These are phyloP conservation scores for Colletotrichum sp. DNA, from an alignment of 2,329 filamentous ascomycete species.

Conservation along the genomic window DNA sequence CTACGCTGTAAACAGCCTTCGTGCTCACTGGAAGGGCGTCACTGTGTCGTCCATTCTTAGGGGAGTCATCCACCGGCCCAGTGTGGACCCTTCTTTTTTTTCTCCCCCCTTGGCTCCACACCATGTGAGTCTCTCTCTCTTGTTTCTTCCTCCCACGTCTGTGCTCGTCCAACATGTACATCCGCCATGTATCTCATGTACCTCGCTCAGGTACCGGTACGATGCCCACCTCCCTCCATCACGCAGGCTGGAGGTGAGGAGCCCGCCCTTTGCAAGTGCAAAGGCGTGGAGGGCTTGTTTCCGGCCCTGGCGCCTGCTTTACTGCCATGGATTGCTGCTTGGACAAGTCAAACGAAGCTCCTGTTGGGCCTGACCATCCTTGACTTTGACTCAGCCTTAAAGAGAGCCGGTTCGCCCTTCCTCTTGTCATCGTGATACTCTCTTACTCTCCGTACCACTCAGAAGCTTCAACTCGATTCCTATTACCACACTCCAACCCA, in stretches of 20 bases:
- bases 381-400: conserved; percentile 11
- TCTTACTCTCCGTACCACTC: not conserved
- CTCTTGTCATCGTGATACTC: not conserved
- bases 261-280: conserved; percentile 13
- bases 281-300: conserved; percentile 6
- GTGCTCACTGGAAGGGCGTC: conserved; percentile 13
- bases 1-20: not conserved
- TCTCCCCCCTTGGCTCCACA: not conserved
- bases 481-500: not conserved
- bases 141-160: not conserved
- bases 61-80: not conserved
- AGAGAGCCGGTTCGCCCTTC: conserved; percentile 12
- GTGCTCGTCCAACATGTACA: not conserved
- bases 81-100: not conserved
- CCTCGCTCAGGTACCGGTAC: conserved; percentile 20
- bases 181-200: conserved; percentile 1
- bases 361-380: conserved; percentile 8
- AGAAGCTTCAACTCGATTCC: not conserved
- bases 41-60: not conserved
- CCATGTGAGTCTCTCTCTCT: not conserved
- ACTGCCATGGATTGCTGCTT: conserved; percentile 5
- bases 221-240: conserved; percentile 8
- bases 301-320: conserved; percentile 1
- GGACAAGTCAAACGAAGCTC: not conserved
- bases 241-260: conserved; percentile 1